Conservation (phyloP, 148 eudicot species). For the Fagopyrum tataricum region DNA sequence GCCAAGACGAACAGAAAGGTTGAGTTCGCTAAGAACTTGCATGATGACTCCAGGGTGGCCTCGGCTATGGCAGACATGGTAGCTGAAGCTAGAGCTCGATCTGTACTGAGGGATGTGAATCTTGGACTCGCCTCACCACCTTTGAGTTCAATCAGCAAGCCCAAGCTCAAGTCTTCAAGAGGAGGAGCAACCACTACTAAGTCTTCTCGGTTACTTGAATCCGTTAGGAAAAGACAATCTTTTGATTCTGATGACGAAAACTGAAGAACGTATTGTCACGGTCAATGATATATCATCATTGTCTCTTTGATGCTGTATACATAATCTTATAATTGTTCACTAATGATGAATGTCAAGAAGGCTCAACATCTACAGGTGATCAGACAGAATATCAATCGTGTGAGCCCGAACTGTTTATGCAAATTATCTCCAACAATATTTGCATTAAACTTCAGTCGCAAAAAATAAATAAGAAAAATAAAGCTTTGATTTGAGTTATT, state of each 20-base stretch:
- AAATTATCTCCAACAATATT: too few relatives aligned
- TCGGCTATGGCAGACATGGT: constrained; percentile 66
- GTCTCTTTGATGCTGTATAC: neutral
- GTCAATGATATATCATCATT: neutral
- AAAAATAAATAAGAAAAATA: too few relatives aligned
- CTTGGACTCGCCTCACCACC: constrained; percentile 48
- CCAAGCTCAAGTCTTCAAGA: constrained; percentile 46
- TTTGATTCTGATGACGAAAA: constrained; percentile 85
- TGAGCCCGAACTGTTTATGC: too few relatives aligned
- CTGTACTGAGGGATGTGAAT: constrained; percentile 74
- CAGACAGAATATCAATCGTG: too few relatives aligned
- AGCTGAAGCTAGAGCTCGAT: constrained; percentile 57
- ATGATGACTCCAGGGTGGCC: constrained; percentile 43
- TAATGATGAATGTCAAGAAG: too few relatives aligned
- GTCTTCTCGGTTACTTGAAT: constrained; percentile 49
- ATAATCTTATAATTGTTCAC: neutral
- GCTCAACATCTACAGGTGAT: too few relatives aligned
- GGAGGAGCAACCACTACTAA: constrained; percentile 22
- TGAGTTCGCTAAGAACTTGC: constrained; percentile 27
- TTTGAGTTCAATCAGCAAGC: constrained; percentile 62
- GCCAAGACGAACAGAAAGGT: constrained; percentile 13
- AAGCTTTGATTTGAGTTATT: too few relatives aligned
- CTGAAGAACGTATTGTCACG: constrained; percentile 15
- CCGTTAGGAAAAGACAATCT: constrained; percentile 62
- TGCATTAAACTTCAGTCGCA: too few relatives aligned